Conservation (phyloP, 2,329 filamentous ascomycete species). For the Aureobasidium subglaciale region DNA sequence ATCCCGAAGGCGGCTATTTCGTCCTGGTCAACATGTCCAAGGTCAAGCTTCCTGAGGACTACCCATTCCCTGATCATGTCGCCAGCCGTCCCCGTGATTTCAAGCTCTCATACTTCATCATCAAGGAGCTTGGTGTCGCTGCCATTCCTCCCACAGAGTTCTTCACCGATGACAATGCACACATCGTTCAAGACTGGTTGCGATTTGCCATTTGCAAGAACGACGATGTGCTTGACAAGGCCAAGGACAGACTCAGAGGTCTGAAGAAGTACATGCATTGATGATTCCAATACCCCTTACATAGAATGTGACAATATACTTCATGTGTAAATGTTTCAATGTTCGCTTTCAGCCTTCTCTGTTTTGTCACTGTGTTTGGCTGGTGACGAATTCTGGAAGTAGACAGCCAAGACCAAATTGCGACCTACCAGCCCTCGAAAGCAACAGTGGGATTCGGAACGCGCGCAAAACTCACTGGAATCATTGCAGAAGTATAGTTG, state of each 20-base stretch:
- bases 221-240: conserved; percentile 60
- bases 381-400: no score
- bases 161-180: conserved; percentile 76
- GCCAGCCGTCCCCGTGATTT: conserved; percentile 83
- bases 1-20: conserved; percentile 96
- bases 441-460: no score
- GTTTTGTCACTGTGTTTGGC: no score
- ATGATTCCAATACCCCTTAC: neutral
- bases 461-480: no score
- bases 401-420: no score
- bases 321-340: neutral
- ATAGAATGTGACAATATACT: neutral
- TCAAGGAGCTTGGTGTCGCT: conserved; percentile 91
- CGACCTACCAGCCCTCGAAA: no score
- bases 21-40: conserved; percentile 89
- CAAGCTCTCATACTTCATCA: conserved; percentile 91
- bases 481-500: no score
- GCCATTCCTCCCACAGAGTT: conserved; percentile 97
- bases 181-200: conserved; percentile 86
- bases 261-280: conserved; percentile 42
- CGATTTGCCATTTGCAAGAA: conserved; percentile 96
- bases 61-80: conserved; percentile 85
- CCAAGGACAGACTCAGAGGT: conserved; percentile 43
- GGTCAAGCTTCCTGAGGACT: conserved; percentile 74
- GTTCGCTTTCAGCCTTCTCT: no score